These are phyloP conservation scores for Candida sanyaensis DNA, from an alignment of 1,139 yeast genomes.

Conservation along the genomic window DNA sequence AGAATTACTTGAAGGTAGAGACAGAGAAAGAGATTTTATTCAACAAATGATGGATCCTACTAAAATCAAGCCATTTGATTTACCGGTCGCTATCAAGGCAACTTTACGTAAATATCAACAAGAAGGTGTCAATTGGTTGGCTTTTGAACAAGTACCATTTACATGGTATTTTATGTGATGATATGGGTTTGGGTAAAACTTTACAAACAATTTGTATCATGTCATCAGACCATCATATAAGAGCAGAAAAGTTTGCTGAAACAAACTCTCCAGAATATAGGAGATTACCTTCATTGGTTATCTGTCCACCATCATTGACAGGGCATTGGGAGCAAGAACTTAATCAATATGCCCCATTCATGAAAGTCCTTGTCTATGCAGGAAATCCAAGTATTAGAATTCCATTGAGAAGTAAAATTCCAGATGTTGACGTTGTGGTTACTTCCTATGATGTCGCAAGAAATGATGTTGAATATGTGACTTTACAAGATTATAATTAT, in stretches of 20 bases:
- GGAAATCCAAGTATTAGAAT: constrained; percentile 84
- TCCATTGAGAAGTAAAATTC: constrained; percentile 53
- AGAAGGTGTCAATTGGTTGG: constrained; percentile 98
- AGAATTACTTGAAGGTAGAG: constrained; percentile 84
- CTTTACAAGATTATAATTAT: constrained; percentile 75
- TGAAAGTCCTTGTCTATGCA: constrained; percentile 82
- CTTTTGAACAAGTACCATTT: constrained; percentile 92
- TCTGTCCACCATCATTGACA: constrained; percentile 96
- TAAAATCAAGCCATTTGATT: constrained; percentile 80
- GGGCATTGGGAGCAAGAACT: constrained; percentile 99
- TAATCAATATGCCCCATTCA: constrained; percentile 84
- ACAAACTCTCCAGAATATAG: constrained; percentile 70
- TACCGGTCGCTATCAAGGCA: constrained; percentile 92
- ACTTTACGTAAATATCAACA: constrained; percentile 94
- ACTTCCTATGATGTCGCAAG: constrained; percentile 97
- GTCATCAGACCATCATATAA: constrained; percentile 89
- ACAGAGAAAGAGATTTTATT: constrained; percentile 90
- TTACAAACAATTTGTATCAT: constrained; percentile 96
- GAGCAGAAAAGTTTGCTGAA: constrained; percentile 66
- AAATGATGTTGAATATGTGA: constrained; percentile 74
- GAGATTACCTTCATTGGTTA: constrained; percentile 77
- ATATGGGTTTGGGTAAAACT: constrained; percentile 99
- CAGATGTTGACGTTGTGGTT: constrained; percentile 77
- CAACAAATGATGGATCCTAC: constrained; percentile 99
- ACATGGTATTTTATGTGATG: constrained; percentile 97